These are phyloP conservation scores for Dendrothele bispora DNA, from an alignment of 768 basidiomycete genomes.

Conservation along the genomic window DNA sequence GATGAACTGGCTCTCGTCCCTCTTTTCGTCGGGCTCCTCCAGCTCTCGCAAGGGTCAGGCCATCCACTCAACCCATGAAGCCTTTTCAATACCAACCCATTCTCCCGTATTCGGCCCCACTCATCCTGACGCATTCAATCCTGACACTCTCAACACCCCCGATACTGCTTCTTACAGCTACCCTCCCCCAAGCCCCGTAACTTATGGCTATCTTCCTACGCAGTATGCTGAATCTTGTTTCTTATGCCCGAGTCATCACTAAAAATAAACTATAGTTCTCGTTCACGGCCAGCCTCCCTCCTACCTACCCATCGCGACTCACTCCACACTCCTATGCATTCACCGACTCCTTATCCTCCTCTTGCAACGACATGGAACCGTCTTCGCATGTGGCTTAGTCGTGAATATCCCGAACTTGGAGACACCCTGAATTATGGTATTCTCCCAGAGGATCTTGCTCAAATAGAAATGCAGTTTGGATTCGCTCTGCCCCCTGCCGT, in stretches of 20 bases:
- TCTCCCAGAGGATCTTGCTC: slow-evolving; percentile 72
- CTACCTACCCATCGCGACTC: slow-evolving; percentile 68
- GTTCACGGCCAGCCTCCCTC: slow-evolving; percentile 51
- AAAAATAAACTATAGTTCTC: slow-evolving; percentile 22
- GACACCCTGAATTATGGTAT: slow-evolving; percentile 96
- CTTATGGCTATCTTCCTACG: slow-evolving; percentile 63
- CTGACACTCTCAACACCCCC: slow-evolving; percentile 50
- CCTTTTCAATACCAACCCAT: slow-evolving; percentile 81
- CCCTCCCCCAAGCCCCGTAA: slow-evolving; percentile 60
- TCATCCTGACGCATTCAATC: slow-evolving; percentile 61
- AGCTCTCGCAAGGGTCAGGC: slow-evolving; percentile 60
- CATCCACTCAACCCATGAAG: slow-evolving; percentile 80
- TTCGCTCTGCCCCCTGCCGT: slow-evolving; percentile 80
- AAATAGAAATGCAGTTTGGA: slow-evolving; percentile 84
- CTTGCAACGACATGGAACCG: slow-evolving; percentile 83
- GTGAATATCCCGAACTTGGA: slow-evolving; percentile 91
- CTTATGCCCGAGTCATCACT: slow-evolving; percentile 6
- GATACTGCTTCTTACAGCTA: slow-evolving; percentile 68
- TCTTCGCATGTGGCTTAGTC: slow-evolving; percentile 75
- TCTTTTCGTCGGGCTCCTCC: slow-evolving; percentile 55
- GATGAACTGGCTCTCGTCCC: slow-evolving; percentile 76
- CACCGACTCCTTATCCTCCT: slow-evolving; percentile 63
- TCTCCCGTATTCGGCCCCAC: slow-evolving; percentile 56
- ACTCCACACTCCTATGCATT: slow-evolving; percentile 43
- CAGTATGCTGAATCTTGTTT: slow-evolving; percentile 39